These are phyloP conservation scores for Jimgerdemannia lactiflua DNA, from an alignment of 192 early-diverging fungal species.

Conservation along the genomic window DNA sequence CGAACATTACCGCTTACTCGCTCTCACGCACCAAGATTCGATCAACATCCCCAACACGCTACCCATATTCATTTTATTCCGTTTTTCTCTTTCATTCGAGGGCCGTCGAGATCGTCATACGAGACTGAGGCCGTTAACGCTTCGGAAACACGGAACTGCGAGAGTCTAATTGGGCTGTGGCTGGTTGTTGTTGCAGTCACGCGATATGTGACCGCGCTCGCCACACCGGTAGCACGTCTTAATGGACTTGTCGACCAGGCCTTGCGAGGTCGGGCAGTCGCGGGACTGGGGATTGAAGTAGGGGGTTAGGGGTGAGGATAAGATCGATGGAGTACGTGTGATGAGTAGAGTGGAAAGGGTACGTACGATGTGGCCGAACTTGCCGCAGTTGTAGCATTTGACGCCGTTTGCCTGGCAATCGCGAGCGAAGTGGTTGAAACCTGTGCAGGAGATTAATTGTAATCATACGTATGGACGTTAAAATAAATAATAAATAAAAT, in stretches of 20 bases:
- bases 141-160: too few species aligned
- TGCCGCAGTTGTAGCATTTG: slow-evolving; percentile 51
- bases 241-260: slow-evolving; percentile 16
- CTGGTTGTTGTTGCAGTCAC: slow-evolving; percentile 19
- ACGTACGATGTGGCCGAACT: slow-evolving; percentile 55
- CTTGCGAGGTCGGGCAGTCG: slow-evolving; percentile 26
- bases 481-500: not conserved
- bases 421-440: slow-evolving; percentile 48
- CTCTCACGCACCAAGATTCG: too few species aligned
- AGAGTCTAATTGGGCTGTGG: too few species aligned
- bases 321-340: not conserved
- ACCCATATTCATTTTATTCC: too few species aligned
- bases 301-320: not conserved
- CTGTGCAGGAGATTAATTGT: not conserved
- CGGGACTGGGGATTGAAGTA: slow-evolving; percentile 26
- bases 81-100: not conserved
- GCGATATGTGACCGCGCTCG: slow-evolving; percentile 36
- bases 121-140: not conserved
- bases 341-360: not conserved
- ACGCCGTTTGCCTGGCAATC: slow-evolving; percentile 52
- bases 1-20: too few species aligned
- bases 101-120: not conserved
- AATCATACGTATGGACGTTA: not conserved
- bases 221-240: slow-evolving; percentile 43
- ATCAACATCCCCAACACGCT: too few species aligned